Base-by-base conservation (phyloP, 805 yeast genomes). In the Phaffomyces antillensis region DNA sequence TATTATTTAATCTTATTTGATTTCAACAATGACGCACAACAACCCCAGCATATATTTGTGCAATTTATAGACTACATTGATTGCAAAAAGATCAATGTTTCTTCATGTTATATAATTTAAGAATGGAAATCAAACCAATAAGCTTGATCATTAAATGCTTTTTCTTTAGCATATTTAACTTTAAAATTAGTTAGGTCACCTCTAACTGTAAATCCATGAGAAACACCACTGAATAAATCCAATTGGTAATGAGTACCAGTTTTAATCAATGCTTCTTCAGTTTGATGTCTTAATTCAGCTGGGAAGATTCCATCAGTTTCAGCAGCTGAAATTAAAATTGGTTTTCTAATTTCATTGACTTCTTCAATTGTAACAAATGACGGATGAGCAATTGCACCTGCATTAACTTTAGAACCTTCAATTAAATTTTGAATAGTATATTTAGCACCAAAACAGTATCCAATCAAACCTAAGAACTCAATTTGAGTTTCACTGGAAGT, bases 401-500 rank as follows among this genome's bases (percentile, higher is more conserved):
- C 84, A 49, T 76, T 75, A 32, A 76, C 72, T 38, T 45, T 42
- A 23, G 52, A 44, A 16, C 62, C 71, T 25, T 56, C 56, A 7
- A 71, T 61, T 28, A 77, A 61, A 46, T 80, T 75, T 48, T 73
- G 78, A 46, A 84, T 54, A 31, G 76, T 79, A 53, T 69, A 80
- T 63, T 81, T 84, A 36, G 87, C 96, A 60, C 96, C 96, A 52
- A 71, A 88, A 66, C 96, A 88, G 68, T 87, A 80, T 23, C 96
- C 96, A 46, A 83, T 65, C 18, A 77, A 76, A 37, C 75, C 79
- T 20, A 83, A 48, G 52, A 70, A 77, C 42, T 67, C 61, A 16
- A 77, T 76, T n/a, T 64, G 64, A 32, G 35, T 8, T 44, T 63
- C 60, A 45, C 73, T 75, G 25, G 59, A 54, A 48, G 67, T 74